Base-by-base conservation (phyloP, 768 basidiomycete genomes). In the Lentinula guzmanii region DNA sequence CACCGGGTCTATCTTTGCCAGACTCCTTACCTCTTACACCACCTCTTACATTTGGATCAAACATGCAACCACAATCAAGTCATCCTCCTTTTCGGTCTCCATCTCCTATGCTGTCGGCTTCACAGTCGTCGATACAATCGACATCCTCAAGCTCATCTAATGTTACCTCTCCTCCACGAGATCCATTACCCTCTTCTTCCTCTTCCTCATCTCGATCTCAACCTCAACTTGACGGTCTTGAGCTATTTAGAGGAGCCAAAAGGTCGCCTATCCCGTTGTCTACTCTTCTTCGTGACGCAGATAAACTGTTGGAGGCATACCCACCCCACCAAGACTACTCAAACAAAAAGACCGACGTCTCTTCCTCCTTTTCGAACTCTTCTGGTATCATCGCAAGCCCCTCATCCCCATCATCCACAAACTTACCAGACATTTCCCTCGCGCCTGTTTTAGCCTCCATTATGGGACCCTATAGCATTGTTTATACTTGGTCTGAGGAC, bases 401-500 rank as follows among this genome's bases (percentile, higher is more conserved):
- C 78, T 91, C 33, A 79, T 92, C 21, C 69, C 68, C 4, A 76
- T 76, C 31, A 79, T 65, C 83, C 80, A 53, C 64, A 69, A n/a
- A 65, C 68, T 18, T 87, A 80, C 70, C 89, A 4, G 87, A 89
- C 2, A 75, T 79, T 1, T 80, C 87, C 56, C 79, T 85, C 9
- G 74, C 70, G 0, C 74, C 93, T 11, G 69, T 65, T 3, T 74
- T 90, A 15, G 72, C 79, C 5, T 74, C 76, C 33, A 89, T 89
- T 52, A 85, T 93, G 81, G 91, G 91, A 8, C 89, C 88, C 1
- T 85, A 89, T 66, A 91, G 89, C 67, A 88, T 83, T 41, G 75
- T 91, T 55, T 83, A 80, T 69, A 92, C 91, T 8, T 93, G 90
- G 90, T 82, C 80, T 16, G 82, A 86, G 65, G 70, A 73, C 31